Base-by-base conservation (phyloP, 768 basidiomycete genomes). In the Xanthoconium purpureum region DNA sequence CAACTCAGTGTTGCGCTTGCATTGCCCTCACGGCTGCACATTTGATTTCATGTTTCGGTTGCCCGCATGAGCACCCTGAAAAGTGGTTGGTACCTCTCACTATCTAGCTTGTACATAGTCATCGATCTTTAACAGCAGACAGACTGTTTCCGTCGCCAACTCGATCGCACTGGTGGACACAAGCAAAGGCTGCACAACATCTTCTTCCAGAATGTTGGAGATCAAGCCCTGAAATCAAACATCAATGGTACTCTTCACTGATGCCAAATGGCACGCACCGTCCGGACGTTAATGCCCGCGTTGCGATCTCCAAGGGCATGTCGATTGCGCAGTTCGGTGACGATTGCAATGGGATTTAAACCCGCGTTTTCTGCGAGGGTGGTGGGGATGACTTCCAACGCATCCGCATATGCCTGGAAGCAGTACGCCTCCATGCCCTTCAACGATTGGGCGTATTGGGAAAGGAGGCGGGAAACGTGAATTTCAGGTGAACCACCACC, bases 401-500 rank as follows among this genome's bases (percentile, higher is more conserved):
- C 94, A 66, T 98, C 96, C 30, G 97, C 95, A 67, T 94, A 99
- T 5, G 94, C 95, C 66, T 97, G 92, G 85, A 98, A 97, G 74
- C 97, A 98, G 73, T 98, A 98, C 10, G 96, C 92, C 73, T 98
- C 95, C 89, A 98, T 98, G 47, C 97, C 96, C 73, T 89, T 96
- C 58, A 98, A 80, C 1, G 93, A 89, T 62, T 96, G 93, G 2
- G 94, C 86, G 64, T 96, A 84, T 71, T 97, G 91, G 1, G 92
- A 87, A 47, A 99, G 80, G 63, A 90, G 77, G 49, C 95, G 85
- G 12, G 97, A 98, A 42, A 96, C 90, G 69, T 98, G 93, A 61
- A 98, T 98, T 73, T 99, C 97, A 12, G 97, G 97, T 14, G 97
- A 95, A 49, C 96, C 96, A 45, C 96, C 96, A 55, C 96, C 96